Evolutionary conservation across 331 rosid species (phyloP).

Genomic region (Cucumis variabilis): DNA sequence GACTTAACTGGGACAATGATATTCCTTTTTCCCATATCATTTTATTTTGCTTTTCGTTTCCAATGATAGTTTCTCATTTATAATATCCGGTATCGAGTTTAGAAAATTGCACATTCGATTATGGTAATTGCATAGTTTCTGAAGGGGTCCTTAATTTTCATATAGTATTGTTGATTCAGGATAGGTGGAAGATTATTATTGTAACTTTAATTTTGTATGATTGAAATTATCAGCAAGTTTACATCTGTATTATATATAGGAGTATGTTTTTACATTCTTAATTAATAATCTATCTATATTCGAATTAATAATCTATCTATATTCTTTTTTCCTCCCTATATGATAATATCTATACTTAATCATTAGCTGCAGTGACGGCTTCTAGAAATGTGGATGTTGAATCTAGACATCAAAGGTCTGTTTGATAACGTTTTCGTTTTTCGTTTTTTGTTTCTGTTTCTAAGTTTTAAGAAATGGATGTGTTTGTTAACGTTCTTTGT

Average conservation of each 20-base stretch:
- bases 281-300: not conserved
- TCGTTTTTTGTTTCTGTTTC: too few species aligned
- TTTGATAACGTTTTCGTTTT: too few species aligned
- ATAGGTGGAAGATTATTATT: conserved; percentile 10
- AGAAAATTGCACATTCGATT: not conserved
- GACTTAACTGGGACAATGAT: not conserved
- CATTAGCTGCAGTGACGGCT: too few species aligned
- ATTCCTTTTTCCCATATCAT: not conserved
- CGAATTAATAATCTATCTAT: not conserved
- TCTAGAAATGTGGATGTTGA: too few species aligned
- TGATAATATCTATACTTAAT: not conserved
- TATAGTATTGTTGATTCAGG: not conserved
- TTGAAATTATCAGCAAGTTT: not conserved
- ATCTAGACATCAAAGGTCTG: too few species aligned
- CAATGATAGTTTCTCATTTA: not conserved
- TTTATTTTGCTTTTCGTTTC: not conserved
- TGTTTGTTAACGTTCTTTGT: too few species aligned
- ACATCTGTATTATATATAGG: not conserved
- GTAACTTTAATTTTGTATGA: not conserved
- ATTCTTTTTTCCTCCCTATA: not conserved
- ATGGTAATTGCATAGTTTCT: not conserved
- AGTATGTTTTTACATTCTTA: not conserved
- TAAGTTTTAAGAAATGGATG: too few species aligned
- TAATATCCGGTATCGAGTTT: not conserved
- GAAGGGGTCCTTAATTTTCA: conserved; percentile 3